A percentile compares a stretch with the other conserved stretches of the same genome.
These are phyloP conservation scores for Aspergillus wentii DNA, from an alignment of 495 filamentous ascomycete genomes.

Conservation along the genomic window DNA sequence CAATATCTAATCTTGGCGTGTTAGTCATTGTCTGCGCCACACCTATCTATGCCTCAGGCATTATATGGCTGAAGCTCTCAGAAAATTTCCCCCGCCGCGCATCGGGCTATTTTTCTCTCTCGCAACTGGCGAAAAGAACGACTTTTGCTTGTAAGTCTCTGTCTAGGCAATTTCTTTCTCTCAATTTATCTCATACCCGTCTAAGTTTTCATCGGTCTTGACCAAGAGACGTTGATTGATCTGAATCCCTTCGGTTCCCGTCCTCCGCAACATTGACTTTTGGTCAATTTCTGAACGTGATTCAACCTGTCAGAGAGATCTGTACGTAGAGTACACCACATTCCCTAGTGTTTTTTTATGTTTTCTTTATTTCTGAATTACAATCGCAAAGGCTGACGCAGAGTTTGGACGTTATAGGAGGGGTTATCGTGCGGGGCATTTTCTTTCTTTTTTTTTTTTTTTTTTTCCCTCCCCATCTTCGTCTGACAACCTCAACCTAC, in stretches of 20 bases:
- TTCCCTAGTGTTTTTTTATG: no score
- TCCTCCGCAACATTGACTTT: no score
- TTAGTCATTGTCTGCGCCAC: no score
- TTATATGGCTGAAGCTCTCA: conserved; percentile 19
- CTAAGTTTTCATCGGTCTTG: background rate
- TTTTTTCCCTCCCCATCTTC: background rate
- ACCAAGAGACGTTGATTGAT: no score
- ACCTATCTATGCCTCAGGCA: conserved; percentile 24
- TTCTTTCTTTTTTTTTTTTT: conserved; percentile 1
- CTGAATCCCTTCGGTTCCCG: no score
- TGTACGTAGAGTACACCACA: background rate
- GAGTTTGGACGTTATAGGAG: background rate
- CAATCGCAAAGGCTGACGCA: background rate
- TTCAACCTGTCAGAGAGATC: background rate
- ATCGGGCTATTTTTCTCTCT: conserved; percentile 1
- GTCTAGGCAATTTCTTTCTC: background rate
- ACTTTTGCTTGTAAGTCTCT: no score
- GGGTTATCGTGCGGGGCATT: no score
- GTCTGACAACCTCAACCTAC: conserved; percentile 2
- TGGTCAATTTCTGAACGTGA: background rate
- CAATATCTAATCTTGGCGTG: no score
- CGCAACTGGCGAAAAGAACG: background rate
- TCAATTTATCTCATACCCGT: background rate
- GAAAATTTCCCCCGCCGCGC: conserved; percentile 34
- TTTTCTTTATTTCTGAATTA: background rate